A percentile compares a stretch with the other conserved stretches of the same genome.
Evolutionary conservation across 495 filamentous ascomycete genomes (phyloP).

Genomic region (Penicillium chermesinum): DNA sequence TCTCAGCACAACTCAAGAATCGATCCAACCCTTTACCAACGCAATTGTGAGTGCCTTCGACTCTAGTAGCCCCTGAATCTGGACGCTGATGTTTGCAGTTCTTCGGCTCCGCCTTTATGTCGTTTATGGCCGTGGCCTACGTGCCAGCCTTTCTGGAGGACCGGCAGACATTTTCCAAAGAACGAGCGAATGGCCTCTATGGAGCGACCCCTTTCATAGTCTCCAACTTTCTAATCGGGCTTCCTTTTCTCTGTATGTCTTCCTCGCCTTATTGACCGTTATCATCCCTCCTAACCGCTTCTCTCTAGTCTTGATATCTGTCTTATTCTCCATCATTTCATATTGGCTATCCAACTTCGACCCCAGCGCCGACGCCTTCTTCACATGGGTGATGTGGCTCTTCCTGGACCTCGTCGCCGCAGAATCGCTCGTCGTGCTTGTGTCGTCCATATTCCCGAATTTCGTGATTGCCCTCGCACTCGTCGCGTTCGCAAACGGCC

Average conservation of each 20-base stretch:
- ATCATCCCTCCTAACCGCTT: not conserved
- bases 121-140: constrained; percentile 86
- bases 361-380: constrained; percentile 59
- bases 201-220: constrained; percentile 65
- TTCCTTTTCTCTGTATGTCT: constrained; percentile 61
- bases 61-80: not conserved
- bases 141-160: constrained; percentile 81
- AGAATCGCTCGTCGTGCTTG: constrained; percentile 72
- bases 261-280: not conserved
- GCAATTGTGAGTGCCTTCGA: constrained; percentile 50
- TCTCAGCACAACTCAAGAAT: constrained; percentile 54
- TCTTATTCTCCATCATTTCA: constrained; percentile 66
- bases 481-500: constrained; percentile 74
- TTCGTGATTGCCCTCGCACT: constrained; percentile 74
- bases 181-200: constrained; percentile 77
- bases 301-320: constrained; percentile 55
- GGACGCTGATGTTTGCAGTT: constrained; percentile 32
- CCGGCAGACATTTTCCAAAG: constrained; percentile 65
- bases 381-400: constrained; percentile 79
- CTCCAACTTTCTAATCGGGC: constrained; percentile 74
- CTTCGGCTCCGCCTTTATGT: constrained; percentile 83
- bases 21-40: constrained; percentile 75
- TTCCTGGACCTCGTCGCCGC: constrained; percentile 79
- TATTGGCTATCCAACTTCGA: constrained; percentile 81
- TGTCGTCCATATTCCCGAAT: constrained; percentile 65